Evolutionary conservation across 108 stramenopile genomes (phyloP).

Genomic region (Fragilaria radians): DNA sequence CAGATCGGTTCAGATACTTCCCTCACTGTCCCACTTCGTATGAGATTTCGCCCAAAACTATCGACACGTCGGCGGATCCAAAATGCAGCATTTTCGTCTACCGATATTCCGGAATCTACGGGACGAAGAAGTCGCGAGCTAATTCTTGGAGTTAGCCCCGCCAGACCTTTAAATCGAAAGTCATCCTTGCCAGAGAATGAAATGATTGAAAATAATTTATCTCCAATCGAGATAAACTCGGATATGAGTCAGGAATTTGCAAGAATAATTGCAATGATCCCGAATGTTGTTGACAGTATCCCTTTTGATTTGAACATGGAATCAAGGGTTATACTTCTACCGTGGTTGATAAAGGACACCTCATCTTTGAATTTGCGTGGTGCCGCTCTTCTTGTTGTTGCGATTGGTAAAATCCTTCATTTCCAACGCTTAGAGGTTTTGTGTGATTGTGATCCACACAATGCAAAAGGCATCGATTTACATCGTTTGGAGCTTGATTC

Average conservation of each 20-base stretch:
- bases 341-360: neutral
- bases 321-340: neutral
- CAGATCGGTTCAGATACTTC: slow-evolving; percentile 56
- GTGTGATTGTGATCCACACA: slow-evolving; percentile 39
- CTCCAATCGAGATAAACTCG: too few relatives aligned
- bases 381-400: slow-evolving; percentile 46
- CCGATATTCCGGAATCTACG: slow-evolving; percentile 11
- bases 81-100: slow-evolving; percentile 24
- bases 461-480: slow-evolving; percentile 10
- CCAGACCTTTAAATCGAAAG: neutral
- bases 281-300: slow-evolving; percentile 20
- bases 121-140: slow-evolving; percentile 11
- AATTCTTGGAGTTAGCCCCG: slow-evolving; percentile 4
- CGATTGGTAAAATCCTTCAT: slow-evolving; percentile 32
- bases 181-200: too few relatives aligned
- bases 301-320: slow-evolving; percentile 4
- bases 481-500: slow-evolving; percentile 20
- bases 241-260: slow-evolving; percentile 70
- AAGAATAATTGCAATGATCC: slow-evolving; percentile 49
- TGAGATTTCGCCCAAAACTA: slow-evolving; percentile 48
- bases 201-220: too few relatives aligned
- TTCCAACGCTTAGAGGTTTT: slow-evolving; percentile 42
- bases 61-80: slow-evolving; percentile 21
- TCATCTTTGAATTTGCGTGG: slow-evolving; percentile 30
- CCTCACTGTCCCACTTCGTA: slow-evolving; percentile 40